Evolutionary conservation across 2,329 filamentous ascomycete species (phyloP), one percentile per base, ranked within the genome.

Genomic region (Sporothrix protearum): DNA sequence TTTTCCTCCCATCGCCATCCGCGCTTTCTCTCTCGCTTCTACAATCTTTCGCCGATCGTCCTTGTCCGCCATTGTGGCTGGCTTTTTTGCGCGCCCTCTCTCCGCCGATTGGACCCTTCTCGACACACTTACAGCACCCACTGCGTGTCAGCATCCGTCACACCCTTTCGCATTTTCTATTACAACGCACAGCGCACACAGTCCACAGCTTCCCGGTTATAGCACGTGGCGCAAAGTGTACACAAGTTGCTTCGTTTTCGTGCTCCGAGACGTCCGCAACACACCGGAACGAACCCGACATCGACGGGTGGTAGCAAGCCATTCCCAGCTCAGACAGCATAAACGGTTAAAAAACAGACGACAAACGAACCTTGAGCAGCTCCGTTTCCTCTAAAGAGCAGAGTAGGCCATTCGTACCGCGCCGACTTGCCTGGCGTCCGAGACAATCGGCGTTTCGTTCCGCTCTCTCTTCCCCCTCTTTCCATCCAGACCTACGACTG

Each of bases 381-480:
- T 64, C 28, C n/a, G 8, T 39, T 42, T 28, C 59, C 36, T 22
- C 36, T 22, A 53, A 42, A n/a, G n/a, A 42, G 9, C 33, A 25
- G 59, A 25, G 10, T 25, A 10, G 36, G 59, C n/a, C 59, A 19
- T 64, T 45, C n/a, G 36, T 45, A 64, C 36, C n/a, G 19, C n/a
- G 59, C 28, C 36, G 22, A 14, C 12, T 3, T 64, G 59, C 59
- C 28, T 64, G n/a, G 14, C 59, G 59, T 9, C n/a, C 22, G 59
- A 64, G 59, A 64, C 36, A 64, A 28, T 45, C 59, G 59, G 36
- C 36, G 36, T 64, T 63, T 64, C 59, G 59, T 28, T 53, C 9
- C 22, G 25, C 49, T 25, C 49, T 25, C 12, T 4, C 49, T 28
- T 53, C 5, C 39, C 36, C 10, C 12, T n/a, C 22, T 2, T 22